phyloP scores from a whole-genome alignment of 352 stramenopile genomes.

The Phytopythium mirpurense region DNA sequence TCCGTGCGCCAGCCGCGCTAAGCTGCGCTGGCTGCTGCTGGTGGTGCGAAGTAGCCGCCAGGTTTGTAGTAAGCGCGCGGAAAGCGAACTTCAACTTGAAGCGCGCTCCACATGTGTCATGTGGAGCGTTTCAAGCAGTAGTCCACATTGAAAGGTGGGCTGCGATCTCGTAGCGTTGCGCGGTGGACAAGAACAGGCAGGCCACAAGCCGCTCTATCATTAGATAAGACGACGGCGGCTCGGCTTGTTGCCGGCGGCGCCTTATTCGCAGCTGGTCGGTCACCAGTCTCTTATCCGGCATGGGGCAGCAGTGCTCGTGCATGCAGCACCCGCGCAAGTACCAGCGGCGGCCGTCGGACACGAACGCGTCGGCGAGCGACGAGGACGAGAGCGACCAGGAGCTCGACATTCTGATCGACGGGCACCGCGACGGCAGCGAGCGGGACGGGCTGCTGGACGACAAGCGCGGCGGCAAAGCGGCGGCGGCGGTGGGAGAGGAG shows the following conservation, averaged over 20 bases:
- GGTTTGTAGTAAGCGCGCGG: no score
- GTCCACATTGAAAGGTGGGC: neutral
- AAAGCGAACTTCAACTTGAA: neutral
- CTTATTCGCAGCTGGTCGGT: no score
- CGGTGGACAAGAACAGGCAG: no score
- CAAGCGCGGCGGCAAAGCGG: conserved; percentile 13
- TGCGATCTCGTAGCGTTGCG: neutral
- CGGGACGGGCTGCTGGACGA: neutral
- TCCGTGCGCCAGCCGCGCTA: neutral
- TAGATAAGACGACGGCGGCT: conserved; percentile 3
- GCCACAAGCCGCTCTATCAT: neutral
- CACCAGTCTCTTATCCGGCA: conserved; percentile 13
- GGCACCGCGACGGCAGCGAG: neutral
- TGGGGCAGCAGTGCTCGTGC: conserved; percentile 79
- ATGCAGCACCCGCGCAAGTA: conserved; percentile 57
- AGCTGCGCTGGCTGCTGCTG: no score
- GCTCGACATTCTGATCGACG: conserved; percentile 38
- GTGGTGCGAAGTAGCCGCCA: no score
- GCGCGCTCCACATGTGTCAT: neutral
- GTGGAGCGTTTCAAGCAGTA: no score
- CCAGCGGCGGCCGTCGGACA: conserved; percentile 48
- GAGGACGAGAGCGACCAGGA: conserved; percentile 23
- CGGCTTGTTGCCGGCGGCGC: no score
- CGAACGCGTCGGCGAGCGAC: conserved; percentile 21
- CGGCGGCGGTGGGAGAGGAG: conserved; percentile 11